Conservation (phyloP, 805 yeast species). For the Kockiozyma suomiensis region DNA sequence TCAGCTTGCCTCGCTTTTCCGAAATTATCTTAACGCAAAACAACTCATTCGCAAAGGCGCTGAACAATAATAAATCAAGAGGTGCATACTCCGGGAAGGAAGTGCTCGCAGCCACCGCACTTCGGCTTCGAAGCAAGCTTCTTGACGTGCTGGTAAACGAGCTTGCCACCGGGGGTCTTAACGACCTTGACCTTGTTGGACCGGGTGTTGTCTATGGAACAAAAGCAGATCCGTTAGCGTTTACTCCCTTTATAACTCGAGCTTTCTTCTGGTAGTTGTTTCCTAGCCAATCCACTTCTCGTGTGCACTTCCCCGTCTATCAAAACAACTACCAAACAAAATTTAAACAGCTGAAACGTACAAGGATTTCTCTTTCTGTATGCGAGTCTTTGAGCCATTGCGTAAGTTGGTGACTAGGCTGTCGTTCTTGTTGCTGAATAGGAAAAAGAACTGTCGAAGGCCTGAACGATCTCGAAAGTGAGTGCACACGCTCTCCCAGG, state of each 20-base stretch:
- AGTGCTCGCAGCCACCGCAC: conserved; percentile 69
- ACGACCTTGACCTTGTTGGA: conserved; percentile 99
- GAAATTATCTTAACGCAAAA: too few relatives aligned
- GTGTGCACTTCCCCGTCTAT: not conserved
- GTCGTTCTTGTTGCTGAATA: conserved; percentile 12
- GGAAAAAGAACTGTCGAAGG: not conserved
- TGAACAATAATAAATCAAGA: not conserved
- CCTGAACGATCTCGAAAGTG: not conserved
- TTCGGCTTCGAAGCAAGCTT: conserved; percentile 59
- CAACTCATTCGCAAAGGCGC: too few relatives aligned
- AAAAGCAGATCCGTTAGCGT: conserved; percentile 41
- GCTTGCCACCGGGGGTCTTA: conserved; percentile 99
- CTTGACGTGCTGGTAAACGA: conserved; percentile 97
- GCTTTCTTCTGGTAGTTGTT: not conserved
- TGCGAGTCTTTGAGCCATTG: conserved; percentile 99
- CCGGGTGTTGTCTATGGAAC: conserved; percentile 97
- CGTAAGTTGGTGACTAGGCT: conserved; percentile 32
- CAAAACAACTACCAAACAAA: not conserved
- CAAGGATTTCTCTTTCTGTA: conserved; percentile 99
- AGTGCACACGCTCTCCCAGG: not conserved
- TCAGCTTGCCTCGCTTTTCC: too few relatives aligned
- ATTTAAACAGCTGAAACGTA: conserved; percentile 58
- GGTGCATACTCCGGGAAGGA: conserved; percentile 65
- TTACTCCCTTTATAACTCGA: not conserved
- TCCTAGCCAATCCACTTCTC: not conserved